Percentiles rank a stretch among this genome's conserved stretches.
Conservation (phyloP, 768 basidiomycete species). For the Tricholoma saponaceum region DNA sequence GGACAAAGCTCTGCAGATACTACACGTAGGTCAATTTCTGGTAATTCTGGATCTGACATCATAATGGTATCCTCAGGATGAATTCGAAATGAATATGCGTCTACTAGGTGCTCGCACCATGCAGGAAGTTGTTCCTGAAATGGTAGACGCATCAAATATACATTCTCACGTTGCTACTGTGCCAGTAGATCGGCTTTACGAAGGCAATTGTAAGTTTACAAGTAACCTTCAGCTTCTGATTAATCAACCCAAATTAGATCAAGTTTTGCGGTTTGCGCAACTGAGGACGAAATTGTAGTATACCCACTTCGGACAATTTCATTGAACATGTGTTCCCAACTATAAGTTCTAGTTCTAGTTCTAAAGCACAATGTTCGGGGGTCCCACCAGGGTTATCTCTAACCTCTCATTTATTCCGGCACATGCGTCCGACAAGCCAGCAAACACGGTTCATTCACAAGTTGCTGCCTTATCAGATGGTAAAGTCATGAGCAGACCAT, state of each 20-base stretch:
- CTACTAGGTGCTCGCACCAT: conserved; percentile 82
- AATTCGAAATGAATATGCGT: conserved; percentile 98
- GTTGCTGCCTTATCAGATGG: too few species aligned
- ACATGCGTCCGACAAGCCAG: background rate
- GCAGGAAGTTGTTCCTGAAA: conserved; percentile 75
- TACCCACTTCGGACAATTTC: background rate
- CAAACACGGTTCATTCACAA: background rate
- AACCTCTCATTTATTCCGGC: too few species aligned
- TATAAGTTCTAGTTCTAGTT: background rate
- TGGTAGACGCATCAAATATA: conserved; percentile 84
- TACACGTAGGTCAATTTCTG: conserved; percentile 46
- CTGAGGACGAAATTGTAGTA: background rate
- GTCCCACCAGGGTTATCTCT: background rate
- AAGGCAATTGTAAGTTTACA: conserved; percentile 68
- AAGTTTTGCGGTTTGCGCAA: background rate
- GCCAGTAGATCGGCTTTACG: conserved; percentile 72
- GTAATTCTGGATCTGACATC: background rate
- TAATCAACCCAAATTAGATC: background rate
- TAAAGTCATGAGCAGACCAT: background rate
- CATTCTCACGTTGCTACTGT: conserved; percentile 61
- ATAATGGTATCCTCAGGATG: conserved; percentile 53
- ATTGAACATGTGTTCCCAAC: too few species aligned
- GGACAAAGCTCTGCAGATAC: conserved; percentile 74
- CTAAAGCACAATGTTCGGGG: background rate
- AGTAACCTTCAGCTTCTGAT: background rate